phyloP scores from a whole-genome alignment of 1,284 basidiomycete species.

The Malassezia furfur region DNA sequence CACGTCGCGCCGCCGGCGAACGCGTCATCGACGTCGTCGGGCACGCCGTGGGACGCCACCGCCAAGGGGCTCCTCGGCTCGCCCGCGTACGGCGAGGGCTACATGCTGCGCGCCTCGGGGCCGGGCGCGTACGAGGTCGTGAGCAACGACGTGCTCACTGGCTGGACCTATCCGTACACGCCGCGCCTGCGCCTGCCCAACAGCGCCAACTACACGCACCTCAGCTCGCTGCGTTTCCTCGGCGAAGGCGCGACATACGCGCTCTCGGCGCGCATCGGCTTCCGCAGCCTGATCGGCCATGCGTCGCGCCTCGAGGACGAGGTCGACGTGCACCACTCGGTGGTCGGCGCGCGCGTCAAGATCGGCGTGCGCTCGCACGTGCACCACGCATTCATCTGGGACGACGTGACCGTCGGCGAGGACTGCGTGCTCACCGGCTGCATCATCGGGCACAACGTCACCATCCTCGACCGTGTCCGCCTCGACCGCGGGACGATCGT shows the following conservation, averaged over 20 bases:
- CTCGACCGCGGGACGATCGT: slow-evolving; percentile 53
- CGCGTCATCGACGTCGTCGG: slow-evolving; percentile 61
- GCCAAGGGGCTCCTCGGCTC: slow-evolving; percentile 52
- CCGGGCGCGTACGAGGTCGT: slow-evolving; percentile 39
- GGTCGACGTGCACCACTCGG: slow-evolving; percentile 60
- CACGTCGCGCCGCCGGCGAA: slow-evolving; percentile 58
- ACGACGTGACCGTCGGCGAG: slow-evolving; percentile 53
- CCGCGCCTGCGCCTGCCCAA: slow-evolving; percentile 79
- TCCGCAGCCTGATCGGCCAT: slow-evolving; percentile 25
- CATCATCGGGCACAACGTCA: slow-evolving; percentile 62
- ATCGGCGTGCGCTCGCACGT: slow-evolving; percentile 53
- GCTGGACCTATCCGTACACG: slow-evolving; percentile 88
- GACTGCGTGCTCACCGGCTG: slow-evolving; percentile 60
- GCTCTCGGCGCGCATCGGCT: slow-evolving; percentile 25
- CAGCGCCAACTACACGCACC: slow-evolving; percentile 48
- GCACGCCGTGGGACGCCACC: slow-evolving; percentile 5
- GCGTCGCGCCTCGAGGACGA: slow-evolving; percentile 51
- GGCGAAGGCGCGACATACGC: slow-evolving; percentile 27
- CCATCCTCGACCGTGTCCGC: slow-evolving; percentile 59
- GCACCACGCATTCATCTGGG: slow-evolving; percentile 33
- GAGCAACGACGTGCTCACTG: slow-evolving; percentile 71
- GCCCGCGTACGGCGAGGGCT: slow-evolving; percentile 64
- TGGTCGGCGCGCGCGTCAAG: slow-evolving; percentile 64
- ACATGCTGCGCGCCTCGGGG: slow-evolving; percentile 34
- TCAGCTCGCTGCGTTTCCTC: slow-evolving; percentile 25